Conservation (phyloP, 1,139 yeast species). For the Meyerozyma carpophila region DNA sequence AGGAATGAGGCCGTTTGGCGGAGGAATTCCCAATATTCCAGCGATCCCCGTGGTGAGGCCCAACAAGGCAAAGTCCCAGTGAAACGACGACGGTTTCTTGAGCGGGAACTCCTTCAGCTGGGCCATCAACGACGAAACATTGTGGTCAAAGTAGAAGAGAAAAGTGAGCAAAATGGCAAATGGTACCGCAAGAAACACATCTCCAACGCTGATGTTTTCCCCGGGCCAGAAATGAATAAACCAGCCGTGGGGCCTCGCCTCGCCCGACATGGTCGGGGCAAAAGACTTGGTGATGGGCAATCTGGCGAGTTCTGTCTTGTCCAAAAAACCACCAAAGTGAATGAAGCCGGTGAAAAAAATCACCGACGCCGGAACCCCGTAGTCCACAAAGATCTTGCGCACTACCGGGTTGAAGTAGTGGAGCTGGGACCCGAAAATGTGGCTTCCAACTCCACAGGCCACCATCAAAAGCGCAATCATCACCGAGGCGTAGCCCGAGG, state of each 20-base stretch:
- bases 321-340: slow-evolving; percentile 78
- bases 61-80: slow-evolving; percentile 82
- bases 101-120: slow-evolving; percentile 80
- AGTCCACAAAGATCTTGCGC: slow-evolving; percentile 75
- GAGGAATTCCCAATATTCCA: slow-evolving; percentile 86
- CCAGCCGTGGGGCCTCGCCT: slow-evolving; percentile 55
- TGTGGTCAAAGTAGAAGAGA: slow-evolving; percentile 89
- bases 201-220: slow-evolving; percentile 55
- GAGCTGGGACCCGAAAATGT: slow-evolving; percentile 54
- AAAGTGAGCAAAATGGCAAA: slow-evolving; percentile 82
- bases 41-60: slow-evolving; percentile 85
- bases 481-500: slow-evolving; percentile 72
- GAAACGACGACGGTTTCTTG: slow-evolving; percentile 82
- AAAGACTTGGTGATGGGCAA: slow-evolving; percentile 74
- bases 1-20: slow-evolving; percentile 94
- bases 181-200: slow-evolving; percentile 85
- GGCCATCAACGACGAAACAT: slow-evolving; percentile 88
- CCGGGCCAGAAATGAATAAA: slow-evolving; percentile 71
- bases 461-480: slow-evolving; percentile 70
- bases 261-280: slow-evolving; percentile 54
- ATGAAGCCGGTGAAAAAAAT: slow-evolving; percentile 88
- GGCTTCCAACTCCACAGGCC: slow-evolving; percentile 65
- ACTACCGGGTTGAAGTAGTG: slow-evolving; percentile 53
- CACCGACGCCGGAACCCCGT: slow-evolving; percentile 77
- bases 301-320: slow-evolving; percentile 44